A percentile compares a stretch with the other conserved stretches of the same genome.
phyloP scores from a whole-genome alignment of 2,329 filamentous ascomycete genomes.

The Gnomoniopsis smithogilvyi region DNA sequence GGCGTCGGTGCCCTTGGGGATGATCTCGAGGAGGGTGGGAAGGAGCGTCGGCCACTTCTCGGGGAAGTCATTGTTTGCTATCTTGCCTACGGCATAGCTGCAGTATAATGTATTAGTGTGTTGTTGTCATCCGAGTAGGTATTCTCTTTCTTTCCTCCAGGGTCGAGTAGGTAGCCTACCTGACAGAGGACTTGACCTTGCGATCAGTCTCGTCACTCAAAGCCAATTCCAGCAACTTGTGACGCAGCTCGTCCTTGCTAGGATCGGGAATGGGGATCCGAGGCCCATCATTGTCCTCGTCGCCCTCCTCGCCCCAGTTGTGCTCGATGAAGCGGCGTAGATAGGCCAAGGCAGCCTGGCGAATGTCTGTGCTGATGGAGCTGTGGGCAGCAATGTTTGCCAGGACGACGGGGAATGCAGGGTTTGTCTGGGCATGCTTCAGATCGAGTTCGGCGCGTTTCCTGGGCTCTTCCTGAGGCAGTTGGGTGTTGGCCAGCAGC shows the following conservation, averaged over 20 bases:
- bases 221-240: conserved; percentile 72
- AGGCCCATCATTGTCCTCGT: conserved; percentile 50
- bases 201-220: conserved; percentile 71
- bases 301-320: conserved; percentile 77
- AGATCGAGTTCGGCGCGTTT: conserved; percentile 85
- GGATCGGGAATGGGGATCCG: conserved; percentile 68
- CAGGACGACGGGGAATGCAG: conserved; percentile 75
- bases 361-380: conserved; percentile 68
- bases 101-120: conserved; percentile 9
- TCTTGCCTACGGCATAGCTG: conserved; percentile 81
- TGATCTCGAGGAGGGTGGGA: conserved; percentile 72
- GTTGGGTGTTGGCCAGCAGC: conserved; percentile 84
- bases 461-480: conserved; percentile 69
- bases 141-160: not conserved
- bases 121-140: conserved; percentile 3
- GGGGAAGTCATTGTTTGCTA: conserved; percentile 89
- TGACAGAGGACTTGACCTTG: conserved; percentile 85
- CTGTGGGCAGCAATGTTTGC: conserved; percentile 76
- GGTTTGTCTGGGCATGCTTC: conserved; percentile 63
- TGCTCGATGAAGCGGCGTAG: conserved; percentile 80
- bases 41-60: conserved; percentile 92
- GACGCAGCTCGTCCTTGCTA: conserved; percentile 70
- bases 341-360: conserved; percentile 77
- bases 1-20: conserved; percentile 70
- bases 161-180: conserved; percentile 47